phyloP scores from a whole-genome alignment of 148 eudicot genomes.

The Mesembryanthemum crystallinum region DNA sequence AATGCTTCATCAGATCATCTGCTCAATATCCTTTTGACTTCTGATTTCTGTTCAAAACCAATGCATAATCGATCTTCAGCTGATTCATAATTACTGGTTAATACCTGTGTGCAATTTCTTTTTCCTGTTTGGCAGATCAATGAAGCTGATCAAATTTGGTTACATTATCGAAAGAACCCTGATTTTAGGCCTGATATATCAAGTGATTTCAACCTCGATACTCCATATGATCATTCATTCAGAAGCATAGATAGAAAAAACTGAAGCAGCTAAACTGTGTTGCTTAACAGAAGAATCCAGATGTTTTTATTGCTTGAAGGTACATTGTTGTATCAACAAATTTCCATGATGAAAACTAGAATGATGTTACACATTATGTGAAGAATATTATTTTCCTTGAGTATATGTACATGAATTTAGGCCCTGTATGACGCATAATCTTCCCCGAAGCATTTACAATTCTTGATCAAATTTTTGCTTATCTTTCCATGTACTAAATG shows the following conservation, averaged over 20 bases:
- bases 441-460: not conserved
- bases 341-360: not conserved
- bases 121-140: too few relatives aligned
- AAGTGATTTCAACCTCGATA: not conserved
- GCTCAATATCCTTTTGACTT: not conserved
- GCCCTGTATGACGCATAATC: too few relatives aligned
- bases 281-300: not conserved
- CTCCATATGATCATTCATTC: not conserved
- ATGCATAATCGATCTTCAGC: not conserved
- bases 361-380: not conserved
- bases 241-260: not conserved
- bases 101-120: too few relatives aligned
- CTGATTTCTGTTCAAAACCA: not conserved
- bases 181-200: not conserved
- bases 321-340: not conserved
- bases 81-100: too few relatives aligned
- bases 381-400: not conserved
- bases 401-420: too few relatives aligned
- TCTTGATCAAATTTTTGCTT: constrained; percentile 6
- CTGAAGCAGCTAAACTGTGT: not conserved
- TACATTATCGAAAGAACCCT: not conserved
- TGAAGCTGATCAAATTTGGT: too few relatives aligned
- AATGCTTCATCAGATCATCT: not conserved
- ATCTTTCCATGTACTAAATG: constrained; percentile 9
- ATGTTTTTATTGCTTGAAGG: constrained; percentile 16